phyloP scores from a whole-genome alignment of 768 basidiomycete genomes.

The Crepidotus variabilis region DNA sequence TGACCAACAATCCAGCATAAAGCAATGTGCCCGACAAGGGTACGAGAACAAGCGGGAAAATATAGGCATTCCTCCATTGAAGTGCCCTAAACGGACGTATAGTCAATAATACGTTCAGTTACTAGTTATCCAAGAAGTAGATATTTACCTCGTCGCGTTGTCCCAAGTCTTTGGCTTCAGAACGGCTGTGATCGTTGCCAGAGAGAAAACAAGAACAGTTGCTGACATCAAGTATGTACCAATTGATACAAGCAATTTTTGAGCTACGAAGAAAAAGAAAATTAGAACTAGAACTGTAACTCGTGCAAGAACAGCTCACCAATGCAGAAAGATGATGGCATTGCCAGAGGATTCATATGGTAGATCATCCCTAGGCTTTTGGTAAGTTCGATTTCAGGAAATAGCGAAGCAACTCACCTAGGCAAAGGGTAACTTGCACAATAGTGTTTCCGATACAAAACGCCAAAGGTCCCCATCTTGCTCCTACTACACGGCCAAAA shows the following conservation, averaged over 20 bases:
- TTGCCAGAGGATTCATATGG: constrained; percentile 55
- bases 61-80: constrained; percentile 44
- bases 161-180: constrained; percentile 39
- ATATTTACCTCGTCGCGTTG: constrained; percentile 26
- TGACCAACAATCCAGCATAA: constrained; percentile 40
- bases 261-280: constrained; percentile 26
- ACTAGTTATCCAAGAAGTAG: neutral
- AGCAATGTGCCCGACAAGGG: constrained; percentile 42
- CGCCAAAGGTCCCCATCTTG: constrained; percentile 44
- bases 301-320: constrained; percentile 27
- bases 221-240: constrained; percentile 43
- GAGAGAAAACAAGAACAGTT: constrained; percentile 37
- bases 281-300: neutral
- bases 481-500: constrained; percentile 39
- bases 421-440: constrained; percentile 53
- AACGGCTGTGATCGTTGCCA: constrained; percentile 38
- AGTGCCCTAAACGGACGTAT: constrained; percentile 31
- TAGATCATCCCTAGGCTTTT: constrained; percentile 52
- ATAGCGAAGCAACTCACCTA: constrained; percentile 39
- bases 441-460: constrained; percentile 50
- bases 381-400: neutral
- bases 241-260: constrained; percentile 39
- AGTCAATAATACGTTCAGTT: neutral
- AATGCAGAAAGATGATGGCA: constrained; percentile 58
- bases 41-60: constrained; percentile 41